phyloP scores from a whole-genome alignment of 2,329 filamentous ascomycete genomes.

The Clarireedia sp. region DNA sequence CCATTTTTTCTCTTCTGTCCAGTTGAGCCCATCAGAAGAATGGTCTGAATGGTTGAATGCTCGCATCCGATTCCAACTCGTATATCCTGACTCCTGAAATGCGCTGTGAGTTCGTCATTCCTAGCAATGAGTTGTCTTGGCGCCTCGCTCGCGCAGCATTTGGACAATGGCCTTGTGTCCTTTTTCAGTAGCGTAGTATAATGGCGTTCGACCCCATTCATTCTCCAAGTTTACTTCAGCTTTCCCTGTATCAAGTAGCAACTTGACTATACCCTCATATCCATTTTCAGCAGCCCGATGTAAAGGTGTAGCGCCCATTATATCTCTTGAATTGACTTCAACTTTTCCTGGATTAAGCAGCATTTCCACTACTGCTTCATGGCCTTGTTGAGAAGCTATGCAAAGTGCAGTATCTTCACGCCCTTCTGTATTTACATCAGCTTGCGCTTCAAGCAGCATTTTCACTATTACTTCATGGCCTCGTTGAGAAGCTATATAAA shows the following conservation, averaged over 20 bases:
- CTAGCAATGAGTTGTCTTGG: no score
- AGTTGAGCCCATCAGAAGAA: no score
- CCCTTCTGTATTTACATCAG: not conserved
- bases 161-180: not conserved
- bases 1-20: no score
- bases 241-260: constrained; percentile 10
- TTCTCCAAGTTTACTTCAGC: not conserved
- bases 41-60: no score
- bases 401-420: not conserved
- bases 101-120: no score
- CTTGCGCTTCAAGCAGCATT: not conserved
- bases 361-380: not conserved
- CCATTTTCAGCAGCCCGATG: constrained; percentile 2
- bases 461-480: not conserved
- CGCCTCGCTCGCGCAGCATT: no score
- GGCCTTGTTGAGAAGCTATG: not conserved
- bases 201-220: not conserved
- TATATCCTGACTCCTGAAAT: no score
- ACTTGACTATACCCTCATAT: constrained; percentile 9
- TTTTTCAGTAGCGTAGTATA: not conserved
- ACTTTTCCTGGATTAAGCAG: not conserved
- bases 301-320: not conserved
- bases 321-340: not conserved
- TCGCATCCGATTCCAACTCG: no score
- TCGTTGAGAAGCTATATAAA: not conserved